Base-by-base conservation (phyloP, 345 rosid genomes). In the Viola odorata region DNA sequence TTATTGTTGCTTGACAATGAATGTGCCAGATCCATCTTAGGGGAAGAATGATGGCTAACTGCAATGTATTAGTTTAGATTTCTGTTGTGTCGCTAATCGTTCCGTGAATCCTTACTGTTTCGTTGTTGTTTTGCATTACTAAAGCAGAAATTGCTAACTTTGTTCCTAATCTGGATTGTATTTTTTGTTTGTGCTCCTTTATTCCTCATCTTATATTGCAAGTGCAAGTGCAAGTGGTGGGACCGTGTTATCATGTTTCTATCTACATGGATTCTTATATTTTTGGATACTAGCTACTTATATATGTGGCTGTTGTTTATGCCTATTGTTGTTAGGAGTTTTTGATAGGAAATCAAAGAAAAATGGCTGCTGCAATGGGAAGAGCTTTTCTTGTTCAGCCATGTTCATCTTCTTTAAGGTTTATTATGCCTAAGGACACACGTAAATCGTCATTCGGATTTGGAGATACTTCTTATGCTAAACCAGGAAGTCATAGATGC, bases 381-480 rank as follows among this genome's bases (percentile, higher is more conserved):
- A 71, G 75, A 58, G 57, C 69, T 50, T 77, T 76, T 65, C 68
- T 70, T 53, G 56, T 67, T 62, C 82, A 67, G 63, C 79, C 82
- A 54, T 69, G 65, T 62, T 71, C 72, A 9, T 67, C 77, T 42
- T 69, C 53, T 16, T 42, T 41, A 3, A 40, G 50, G 52, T 53
- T 58, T 11, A 23, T 23, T 23, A 10, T 48, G 6, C 53, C 50
- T 6, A 56, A 11, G 44, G 60, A 47, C 55, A 37, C 39, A 45
- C 39, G 17, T 23, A 63, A 64, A 55, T 32, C 63, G 36, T 69
- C 74, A 52, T 52, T 57, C 0, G 68, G 64, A 8, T 32, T 50
- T 8, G 37, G 64, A 41, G 62, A 41, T 36, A 38, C 64, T n/a
- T 39, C 60, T 71, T 45, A 67, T 44, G 57, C 75, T 44, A 56